These are phyloP conservation scores for Fraxinus pennsylvanica DNA, from an alignment of 257 asterid species.

Conservation along the genomic window DNA sequence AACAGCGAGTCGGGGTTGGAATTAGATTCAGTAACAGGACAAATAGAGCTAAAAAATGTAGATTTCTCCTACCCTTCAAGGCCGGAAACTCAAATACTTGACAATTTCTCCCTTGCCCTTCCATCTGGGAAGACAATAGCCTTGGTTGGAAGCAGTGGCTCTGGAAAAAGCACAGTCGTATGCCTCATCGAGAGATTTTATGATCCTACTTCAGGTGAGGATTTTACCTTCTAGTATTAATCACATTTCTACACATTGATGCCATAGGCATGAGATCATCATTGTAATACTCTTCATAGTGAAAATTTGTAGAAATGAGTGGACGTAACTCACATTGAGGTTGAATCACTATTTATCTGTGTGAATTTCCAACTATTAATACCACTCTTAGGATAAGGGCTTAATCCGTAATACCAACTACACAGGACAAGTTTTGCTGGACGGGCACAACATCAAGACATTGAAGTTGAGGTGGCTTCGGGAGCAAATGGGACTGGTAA, in stretches of 20 bases:
- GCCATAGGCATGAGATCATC: not conserved
- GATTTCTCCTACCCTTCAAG: slow-evolving; percentile 78
- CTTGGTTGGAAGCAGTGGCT: slow-evolving; percentile 88
- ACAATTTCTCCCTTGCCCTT: slow-evolving; percentile 56
- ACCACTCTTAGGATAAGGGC: not conserved
- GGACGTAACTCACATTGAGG: not conserved
- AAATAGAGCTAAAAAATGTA: slow-evolving; percentile 67
- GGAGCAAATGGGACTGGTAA: slow-evolving; percentile 84
- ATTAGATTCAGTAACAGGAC: slow-evolving; percentile 67
- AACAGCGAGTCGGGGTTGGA: slow-evolving; percentile 63
- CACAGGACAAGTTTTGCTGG: slow-evolving; percentile 49
- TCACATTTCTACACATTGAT: not conserved
- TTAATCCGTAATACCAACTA: not conserved
- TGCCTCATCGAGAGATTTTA: slow-evolving; percentile 90
- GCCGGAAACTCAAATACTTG: slow-evolving; percentile 63
- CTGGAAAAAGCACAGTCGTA: slow-evolving; percentile 90
- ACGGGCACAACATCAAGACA: slow-evolving; percentile 73
- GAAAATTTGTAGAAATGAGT: too few relatives aligned
- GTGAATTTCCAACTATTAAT: not conserved
- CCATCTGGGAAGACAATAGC: slow-evolving; percentile 90
- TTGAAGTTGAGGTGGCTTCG: slow-evolving; percentile 75
- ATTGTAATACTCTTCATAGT: not conserved
- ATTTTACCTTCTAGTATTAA: not conserved
- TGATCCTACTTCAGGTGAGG: slow-evolving; percentile 76
- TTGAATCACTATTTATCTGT: not conserved